These are phyloP conservation scores for Cordyceps farinosa DNA, from an alignment of 2,329 filamentous ascomycete genomes.

Conservation along the genomic window DNA sequence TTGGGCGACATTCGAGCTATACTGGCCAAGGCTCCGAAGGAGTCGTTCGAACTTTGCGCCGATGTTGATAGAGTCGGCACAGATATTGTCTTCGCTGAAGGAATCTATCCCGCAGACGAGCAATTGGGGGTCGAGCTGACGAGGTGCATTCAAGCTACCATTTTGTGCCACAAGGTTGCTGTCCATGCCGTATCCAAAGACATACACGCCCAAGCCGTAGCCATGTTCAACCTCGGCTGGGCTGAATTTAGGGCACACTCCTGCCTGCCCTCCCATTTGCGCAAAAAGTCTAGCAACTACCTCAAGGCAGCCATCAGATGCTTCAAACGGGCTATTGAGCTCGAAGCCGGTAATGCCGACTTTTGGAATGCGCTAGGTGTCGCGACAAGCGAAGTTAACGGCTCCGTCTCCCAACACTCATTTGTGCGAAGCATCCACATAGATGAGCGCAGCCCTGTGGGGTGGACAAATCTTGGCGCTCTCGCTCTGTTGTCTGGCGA, in stretches of 20 bases:
- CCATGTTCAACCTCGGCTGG: slow-evolving; percentile 96
- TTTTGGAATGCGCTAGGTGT: slow-evolving; percentile 98
- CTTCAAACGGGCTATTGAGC: slow-evolving; percentile 93
- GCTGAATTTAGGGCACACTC: slow-evolving; percentile 79
- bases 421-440: slow-evolving; percentile 90
- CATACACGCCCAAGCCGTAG: slow-evolving; percentile 84
- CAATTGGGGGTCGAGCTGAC: slow-evolving; percentile 49
- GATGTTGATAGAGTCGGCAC: slow-evolving; percentile 64
- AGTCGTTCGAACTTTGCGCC: slow-evolving; percentile 58
- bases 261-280: slow-evolving; percentile 52
- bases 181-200: slow-evolving; percentile 71
- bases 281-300: slow-evolving; percentile 62
- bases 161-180: slow-evolving; percentile 84
- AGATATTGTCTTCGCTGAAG: slow-evolving; percentile 43
- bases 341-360: slow-evolving; percentile 89
- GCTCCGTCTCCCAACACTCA: slow-evolving; percentile 85
- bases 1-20: slow-evolving; percentile 53
- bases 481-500: slow-evolving; percentile 85
- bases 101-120: slow-evolving; percentile 45
- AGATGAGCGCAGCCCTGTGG: slow-evolving; percentile 78
- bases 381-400: slow-evolving; percentile 80
- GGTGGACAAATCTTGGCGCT: slow-evolving; percentile 88
- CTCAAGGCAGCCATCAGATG: slow-evolving; percentile 79
- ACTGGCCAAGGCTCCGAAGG: slow-evolving; percentile 50
- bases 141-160: slow-evolving; percentile 64